Percentiles rank a stretch among this genome's conserved stretches.
Evolutionary conservation across 2,329 filamentous ascomycete species (phyloP).

Genomic region (Aspergillus awamori): DNA sequence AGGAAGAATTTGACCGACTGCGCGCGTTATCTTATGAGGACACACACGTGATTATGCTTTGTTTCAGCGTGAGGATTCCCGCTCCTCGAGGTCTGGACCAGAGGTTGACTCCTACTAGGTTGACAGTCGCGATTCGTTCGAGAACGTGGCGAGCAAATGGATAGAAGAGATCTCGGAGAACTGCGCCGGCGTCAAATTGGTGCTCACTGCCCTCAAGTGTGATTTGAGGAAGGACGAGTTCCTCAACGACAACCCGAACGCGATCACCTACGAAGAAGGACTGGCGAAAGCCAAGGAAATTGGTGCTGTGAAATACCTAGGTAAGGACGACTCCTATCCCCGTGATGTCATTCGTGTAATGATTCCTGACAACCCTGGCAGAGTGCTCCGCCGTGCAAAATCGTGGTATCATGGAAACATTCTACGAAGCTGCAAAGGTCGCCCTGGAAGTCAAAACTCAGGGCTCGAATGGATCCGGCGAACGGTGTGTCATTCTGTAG

Average conservation of each 20-base stretch:
- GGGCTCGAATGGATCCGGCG: constrained; percentile 35
- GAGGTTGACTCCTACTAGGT: constrained; percentile 51
- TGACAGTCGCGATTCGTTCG: constrained; percentile 92
- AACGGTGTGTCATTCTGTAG: constrained; percentile 42
- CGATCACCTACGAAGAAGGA: constrained; percentile 86
- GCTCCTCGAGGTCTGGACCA: background rate
- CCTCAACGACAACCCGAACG: constrained; percentile 64
- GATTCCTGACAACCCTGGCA: constrained; percentile 33
- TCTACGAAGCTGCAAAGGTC: constrained; percentile 94
- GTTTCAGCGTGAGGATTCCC: constrained; percentile 70
- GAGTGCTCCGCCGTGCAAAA: constrained; percentile 99
- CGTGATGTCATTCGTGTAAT: background rate
- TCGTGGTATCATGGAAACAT: constrained; percentile 95
- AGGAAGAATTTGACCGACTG: constrained; percentile 97
- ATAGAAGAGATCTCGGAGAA: constrained; percentile 97
- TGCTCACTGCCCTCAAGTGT: constrained; percentile 94
- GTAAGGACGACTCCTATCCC: constrained; percentile 46
- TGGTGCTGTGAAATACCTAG: constrained; percentile 87
- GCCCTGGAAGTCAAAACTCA: constrained; percentile 63
- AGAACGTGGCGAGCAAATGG: constrained; percentile 99
- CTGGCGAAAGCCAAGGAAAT: constrained; percentile 89
- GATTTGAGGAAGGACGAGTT: constrained; percentile 83
- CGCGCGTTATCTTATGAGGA: constrained; percentile 97
- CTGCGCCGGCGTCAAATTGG: constrained; percentile 91
- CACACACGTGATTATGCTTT: constrained; percentile 98